These are phyloP conservation scores for Fusarium oligoseptatum DNA, from an alignment of 2,329 filamentous ascomycete genomes.

Conservation along the genomic window DNA sequence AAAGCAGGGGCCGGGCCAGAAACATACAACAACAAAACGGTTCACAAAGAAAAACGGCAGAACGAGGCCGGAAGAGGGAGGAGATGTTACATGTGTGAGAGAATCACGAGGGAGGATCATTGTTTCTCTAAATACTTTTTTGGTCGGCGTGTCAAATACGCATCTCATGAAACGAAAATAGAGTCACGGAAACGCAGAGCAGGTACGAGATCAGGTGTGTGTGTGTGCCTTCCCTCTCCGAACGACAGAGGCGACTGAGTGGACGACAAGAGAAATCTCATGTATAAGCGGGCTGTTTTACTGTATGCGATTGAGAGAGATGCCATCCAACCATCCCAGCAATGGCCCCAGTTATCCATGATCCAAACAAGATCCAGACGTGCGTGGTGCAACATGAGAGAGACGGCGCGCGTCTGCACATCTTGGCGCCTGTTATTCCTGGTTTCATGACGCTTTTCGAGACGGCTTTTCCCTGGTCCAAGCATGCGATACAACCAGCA, in stretches of 20 bases:
- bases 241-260: constrained; percentile 8
- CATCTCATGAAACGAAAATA: constrained; percentile 28
- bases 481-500: constrained; percentile 11
- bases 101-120: constrained; percentile 23
- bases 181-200: constrained; percentile 22
- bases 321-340: constrained; percentile 34
- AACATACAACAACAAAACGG: background rate
- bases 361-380: constrained; percentile 42
- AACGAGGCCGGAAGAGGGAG: constrained; percentile 10
- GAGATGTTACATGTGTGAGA: constrained; percentile 13
- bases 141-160: constrained; percentile 15
- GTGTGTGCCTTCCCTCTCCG: constrained; percentile 20
- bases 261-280: constrained; percentile 9
- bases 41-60: constrained; percentile 25
- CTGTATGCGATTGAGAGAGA: background rate
- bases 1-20: constrained; percentile 15
- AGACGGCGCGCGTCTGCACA: constrained; percentile 29
- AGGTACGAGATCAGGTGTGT: constrained; percentile 24
- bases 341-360: constrained; percentile 34
- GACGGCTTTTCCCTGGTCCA: constrained; percentile 15
- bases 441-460: constrained; percentile 31
- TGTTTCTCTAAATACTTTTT: constrained; percentile 40
- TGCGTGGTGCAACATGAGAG: constrained; percentile 39
- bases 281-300: constrained; percentile 7
- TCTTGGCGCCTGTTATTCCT: constrained; percentile 35